Base-by-base conservation (phyloP, 2,329 filamentous ascomycete species). In the Colletotrichum tabaci region DNA sequence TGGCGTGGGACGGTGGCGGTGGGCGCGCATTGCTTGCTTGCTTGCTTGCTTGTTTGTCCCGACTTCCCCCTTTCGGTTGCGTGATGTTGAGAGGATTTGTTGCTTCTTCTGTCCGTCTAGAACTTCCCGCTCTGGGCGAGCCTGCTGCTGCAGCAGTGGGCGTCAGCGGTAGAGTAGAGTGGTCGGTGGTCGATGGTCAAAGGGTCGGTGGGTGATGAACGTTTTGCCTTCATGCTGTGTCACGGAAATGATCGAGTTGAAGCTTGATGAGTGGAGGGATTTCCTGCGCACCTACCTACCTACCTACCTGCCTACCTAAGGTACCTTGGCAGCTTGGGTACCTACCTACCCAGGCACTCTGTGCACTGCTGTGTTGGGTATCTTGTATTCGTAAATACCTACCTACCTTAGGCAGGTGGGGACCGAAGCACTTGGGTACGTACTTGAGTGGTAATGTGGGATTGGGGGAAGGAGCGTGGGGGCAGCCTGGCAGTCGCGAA, bases 261-360 rank as follows among this genome's bases (percentile, higher is more conserved):
- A 71, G 68, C 68, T 63, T 71, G 65, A 71, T 63, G 42, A 63
- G 57, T 63, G 68, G 65, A 68, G 57, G 68, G 57, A 49, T 26
- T 26, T 26, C 26, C 26, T 26, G 26, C 26, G 26, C 26, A 26
- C 26, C 26, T 26, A 26, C 26, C 26, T 26, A 26, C 26, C 26
- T 26, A 26, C 23, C 23, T 26, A 26, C 26, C 26, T 26, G 4
- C 26, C 26, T 26, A 26, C 26, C 4, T 26, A 4, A 26, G 26
- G 26, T 26, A 4, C 3, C 26, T 26, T 23, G 21, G 21, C 21
- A 23, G 21, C 21, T 23, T 26, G 4, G 26, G 26, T 26, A 26
- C 26, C 26, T 4, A 26, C 26, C 4, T 26, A 26, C 26, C 26
- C 26, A 26, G 4, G 4, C 26, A 26, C 4, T 26, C 26, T 26